phyloP scores from a whole-genome alignment of 2,329 filamentous ascomycete species.

The Biscogniauxia marginata region DNA sequence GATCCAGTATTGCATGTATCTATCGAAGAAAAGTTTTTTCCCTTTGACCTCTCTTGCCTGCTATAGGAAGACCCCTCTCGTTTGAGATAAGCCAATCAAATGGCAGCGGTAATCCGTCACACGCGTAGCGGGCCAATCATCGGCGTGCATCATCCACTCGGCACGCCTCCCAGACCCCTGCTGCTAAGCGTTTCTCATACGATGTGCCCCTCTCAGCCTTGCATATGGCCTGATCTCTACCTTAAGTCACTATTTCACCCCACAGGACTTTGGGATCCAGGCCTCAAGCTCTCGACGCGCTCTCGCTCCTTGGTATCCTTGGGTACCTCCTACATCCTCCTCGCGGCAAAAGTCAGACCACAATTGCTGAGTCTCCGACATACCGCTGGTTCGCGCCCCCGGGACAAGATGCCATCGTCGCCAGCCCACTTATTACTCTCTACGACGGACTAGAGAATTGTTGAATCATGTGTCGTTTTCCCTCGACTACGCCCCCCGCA shows the following conservation, averaged over 20 bases:
- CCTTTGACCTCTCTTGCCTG: background rate
- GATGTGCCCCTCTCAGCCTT: constrained; percentile 29
- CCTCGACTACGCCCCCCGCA: no score
- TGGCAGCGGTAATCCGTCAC: constrained; percentile 1
- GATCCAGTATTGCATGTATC: background rate
- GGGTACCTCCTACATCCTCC: constrained; percentile 4
- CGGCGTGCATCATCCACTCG: constrained; percentile 5
- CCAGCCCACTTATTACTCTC: background rate
- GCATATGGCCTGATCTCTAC: constrained; percentile 30
- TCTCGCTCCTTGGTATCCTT: background rate
- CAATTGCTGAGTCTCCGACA: constrained; percentile 14
- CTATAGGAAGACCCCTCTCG: background rate
- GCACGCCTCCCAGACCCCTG: constrained; percentile 7
- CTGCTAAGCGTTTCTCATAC: constrained; percentile 28
- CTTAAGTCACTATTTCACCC: constrained; percentile 14
- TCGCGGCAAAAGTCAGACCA: constrained; percentile 22
- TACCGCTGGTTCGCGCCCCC: background rate
- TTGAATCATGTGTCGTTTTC: constrained; percentile 1
- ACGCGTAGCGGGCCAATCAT: constrained; percentile 1
- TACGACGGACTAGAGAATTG: no score
- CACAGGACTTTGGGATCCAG: constrained; percentile 25
- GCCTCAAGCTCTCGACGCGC: constrained; percentile 1
- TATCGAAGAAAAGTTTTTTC: background rate
- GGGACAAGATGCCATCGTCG: background rate
- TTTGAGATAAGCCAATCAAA: background rate